Evolutionary conservation across 2,329 filamentous ascomycete genomes (phyloP), one percentile per base, ranked within the genome.

Genomic region (Periconia sp.): DNA sequence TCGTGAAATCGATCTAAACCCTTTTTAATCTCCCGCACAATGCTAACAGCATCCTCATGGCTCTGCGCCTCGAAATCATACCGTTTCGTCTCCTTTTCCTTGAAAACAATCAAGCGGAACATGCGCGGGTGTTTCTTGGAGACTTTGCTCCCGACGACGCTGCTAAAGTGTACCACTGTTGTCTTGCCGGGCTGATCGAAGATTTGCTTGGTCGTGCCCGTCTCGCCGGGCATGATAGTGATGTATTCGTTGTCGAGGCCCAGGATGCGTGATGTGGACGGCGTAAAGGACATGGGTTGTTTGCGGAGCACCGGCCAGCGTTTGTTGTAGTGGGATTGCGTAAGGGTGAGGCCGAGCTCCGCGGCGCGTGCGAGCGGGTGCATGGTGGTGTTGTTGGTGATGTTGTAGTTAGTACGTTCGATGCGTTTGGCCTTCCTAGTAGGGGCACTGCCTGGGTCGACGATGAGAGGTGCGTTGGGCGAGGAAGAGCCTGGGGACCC

Each of bases 161-260:
- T 89, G 65, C 85, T 88, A 69, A 93, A 92, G 64, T 92, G 90
- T 45, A 93, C 88, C 41, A 89, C 91, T 2, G 89, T 92, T 33
- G 86, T 89, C 76, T 91, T 92, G 35, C 79, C 81, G 19, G 54
- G 51, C n/a, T 80, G 81, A 52, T 88, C 85, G 54, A 85, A 82
- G 53, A 85, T 76, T 11, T 85, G 83, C 68, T 89, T 90, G 37
- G 86, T 86, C 15, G 66, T 60, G 43, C 62, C 63, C 0, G 65
- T 65, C 23, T 77, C 76, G 6, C 75, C 75, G 2, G 90, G 89
- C 82, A 91, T 88, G 63, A 95, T 91, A 73, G 93, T 90, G 57
- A 95, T 85, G 71, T 92, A 94, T 70, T 95, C 91, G 55, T 89
- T 89, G 63, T 93, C 90, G 60, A 95, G 90, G 45, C 89, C 86